Percentiles rank a stretch among this genome's conserved stretches.
Evolutionary conservation across 306 rosid species (phyloP).

Genomic region (Cicer pinnatifidum): DNA sequence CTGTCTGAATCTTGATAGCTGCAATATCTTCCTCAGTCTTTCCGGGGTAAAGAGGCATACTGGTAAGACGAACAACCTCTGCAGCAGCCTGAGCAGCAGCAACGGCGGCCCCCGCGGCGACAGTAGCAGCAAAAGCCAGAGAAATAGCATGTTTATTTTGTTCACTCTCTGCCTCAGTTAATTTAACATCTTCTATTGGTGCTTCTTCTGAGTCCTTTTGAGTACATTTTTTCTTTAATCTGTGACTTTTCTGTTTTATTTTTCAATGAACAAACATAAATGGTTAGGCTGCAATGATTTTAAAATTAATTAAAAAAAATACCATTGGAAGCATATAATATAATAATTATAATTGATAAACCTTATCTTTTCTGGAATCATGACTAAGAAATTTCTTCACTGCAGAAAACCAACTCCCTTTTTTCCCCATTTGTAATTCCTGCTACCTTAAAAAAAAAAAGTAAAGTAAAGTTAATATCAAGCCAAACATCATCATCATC

Average conservation of each 20-base stretch:
- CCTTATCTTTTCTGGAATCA: conserved; percentile 76
- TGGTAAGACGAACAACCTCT: conserved; percentile 73
- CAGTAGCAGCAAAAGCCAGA: conserved; percentile 75
- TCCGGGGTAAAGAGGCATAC: conserved; percentile 48
- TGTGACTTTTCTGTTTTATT: conserved; percentile 51
- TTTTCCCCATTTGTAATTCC: conserved; percentile 73
- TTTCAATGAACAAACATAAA: not conserved
- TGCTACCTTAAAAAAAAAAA: conserved; percentile 40
- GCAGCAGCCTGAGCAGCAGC: conserved; percentile 76
- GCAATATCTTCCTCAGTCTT: conserved; percentile 65
- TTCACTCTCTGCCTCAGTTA: conserved; percentile 56
- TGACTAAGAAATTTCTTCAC: conserved; percentile 69
- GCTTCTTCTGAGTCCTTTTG: conserved; percentile 46
- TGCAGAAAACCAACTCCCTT: conserved; percentile 79
- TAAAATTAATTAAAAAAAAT: not conserved
- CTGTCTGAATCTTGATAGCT: conserved; percentile 75
- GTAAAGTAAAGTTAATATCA: conserved; percentile 26
- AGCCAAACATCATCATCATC: conserved; percentile 13
- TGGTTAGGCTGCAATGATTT: not conserved
- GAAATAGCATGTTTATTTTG: conserved; percentile 74
- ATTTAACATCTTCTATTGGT: conserved; percentile 48
- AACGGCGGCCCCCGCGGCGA: conserved; percentile 72
- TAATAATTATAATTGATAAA: conserved; percentile 22
- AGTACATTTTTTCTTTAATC: conserved; percentile 61
- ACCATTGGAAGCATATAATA: not conserved